These are phyloP conservation scores for Pleodorina starrii DNA, from an alignment of 139 green algal species.

Conservation along the genomic window DNA sequence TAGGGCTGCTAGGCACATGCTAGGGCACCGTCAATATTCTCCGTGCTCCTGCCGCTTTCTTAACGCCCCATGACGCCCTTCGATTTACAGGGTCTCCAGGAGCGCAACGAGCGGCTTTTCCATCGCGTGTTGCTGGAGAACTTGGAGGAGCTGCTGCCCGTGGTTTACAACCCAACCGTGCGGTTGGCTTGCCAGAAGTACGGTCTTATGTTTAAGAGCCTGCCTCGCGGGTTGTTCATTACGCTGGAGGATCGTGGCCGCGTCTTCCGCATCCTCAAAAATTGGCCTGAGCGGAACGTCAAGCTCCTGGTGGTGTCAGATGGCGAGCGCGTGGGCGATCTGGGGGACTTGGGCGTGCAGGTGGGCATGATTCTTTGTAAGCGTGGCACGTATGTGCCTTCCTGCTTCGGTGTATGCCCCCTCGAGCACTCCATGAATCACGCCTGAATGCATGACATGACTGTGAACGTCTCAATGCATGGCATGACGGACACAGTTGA, in stretches of 20 bases:
- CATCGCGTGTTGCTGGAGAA: conserved; percentile 88
- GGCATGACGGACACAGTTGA: too few relatives aligned
- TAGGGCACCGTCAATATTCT: too few relatives aligned
- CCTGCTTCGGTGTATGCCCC: too few relatives aligned
- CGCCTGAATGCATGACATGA: too few relatives aligned
- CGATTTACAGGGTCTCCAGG: conserved; percentile 48
- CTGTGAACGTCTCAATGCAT: too few relatives aligned
- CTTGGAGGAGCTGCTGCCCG: conserved; percentile 89
- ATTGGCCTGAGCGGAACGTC: conserved; percentile 92
- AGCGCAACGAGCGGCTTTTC: conserved; percentile 93
- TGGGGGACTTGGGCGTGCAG: conserved; percentile 89
- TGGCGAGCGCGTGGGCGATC: conserved; percentile 78
- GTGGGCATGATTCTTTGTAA: neutral
- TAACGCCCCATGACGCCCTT: too few relatives aligned
- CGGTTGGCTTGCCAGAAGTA: conserved; percentile 51
- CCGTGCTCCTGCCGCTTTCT: too few relatives aligned
- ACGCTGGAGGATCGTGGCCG: conserved; percentile 82
- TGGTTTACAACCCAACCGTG: conserved; percentile 62
- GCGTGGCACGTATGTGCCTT: too few relatives aligned
- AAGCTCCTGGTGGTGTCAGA: conserved; percentile 89
- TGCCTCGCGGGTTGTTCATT: conserved; percentile 90
- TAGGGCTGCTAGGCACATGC: too few relatives aligned
- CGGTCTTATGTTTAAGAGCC: conserved; percentile 71
- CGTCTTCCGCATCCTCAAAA: conserved; percentile 87
- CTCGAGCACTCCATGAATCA: too few relatives aligned